phyloP scores from a whole-genome alignment of 2,329 filamentous ascomycete species.

The Cordyceps fumosorosea region DNA sequence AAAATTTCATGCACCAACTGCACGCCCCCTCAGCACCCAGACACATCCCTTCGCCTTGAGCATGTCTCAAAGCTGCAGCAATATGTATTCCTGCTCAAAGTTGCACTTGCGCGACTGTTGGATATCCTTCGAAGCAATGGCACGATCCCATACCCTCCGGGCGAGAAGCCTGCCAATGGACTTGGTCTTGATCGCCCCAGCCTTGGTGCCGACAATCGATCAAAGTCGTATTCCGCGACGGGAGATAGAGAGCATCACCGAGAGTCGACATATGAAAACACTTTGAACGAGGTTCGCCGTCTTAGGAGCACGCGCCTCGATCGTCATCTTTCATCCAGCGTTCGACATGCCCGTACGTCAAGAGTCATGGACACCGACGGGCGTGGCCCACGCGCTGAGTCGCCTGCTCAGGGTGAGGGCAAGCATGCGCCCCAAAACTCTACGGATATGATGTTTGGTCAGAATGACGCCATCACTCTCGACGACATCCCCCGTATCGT shows the following conservation, averaged over 20 bases:
- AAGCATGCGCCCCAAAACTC: slow-evolving; percentile 39
- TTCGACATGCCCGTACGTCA: slow-evolving; percentile 83
- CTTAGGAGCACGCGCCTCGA: slow-evolving; percentile 90
- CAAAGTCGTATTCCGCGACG: slow-evolving; percentile 64
- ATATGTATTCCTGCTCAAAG: slow-evolving; percentile 86
- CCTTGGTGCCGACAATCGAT: slow-evolving; percentile 60
- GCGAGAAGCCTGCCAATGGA: slow-evolving; percentile 53
- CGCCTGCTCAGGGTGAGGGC: slow-evolving; percentile 55
- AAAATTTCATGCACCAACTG: slow-evolving; percentile 68
- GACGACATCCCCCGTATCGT: slow-evolving; percentile 97
- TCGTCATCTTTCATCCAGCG: slow-evolving; percentile 87
- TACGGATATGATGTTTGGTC: slow-evolving; percentile 78
- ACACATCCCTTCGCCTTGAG: slow-evolving; percentile 51
- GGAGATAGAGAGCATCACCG: slow-evolving; percentile 49
- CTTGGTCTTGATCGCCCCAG: slow-evolving; percentile 36
- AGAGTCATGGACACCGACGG: slow-evolving; percentile 69
- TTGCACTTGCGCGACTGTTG: slow-evolving; percentile 82
- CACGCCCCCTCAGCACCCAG: slow-evolving; percentile 45
- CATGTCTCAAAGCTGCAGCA: slow-evolving; percentile 82
- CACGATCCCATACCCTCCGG: slow-evolving; percentile 67
- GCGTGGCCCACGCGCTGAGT: slow-evolving; percentile 65
- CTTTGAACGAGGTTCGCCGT: slow-evolving; percentile 88
- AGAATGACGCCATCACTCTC: slow-evolving; percentile 84
- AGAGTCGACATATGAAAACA: slow-evolving; percentile 84
- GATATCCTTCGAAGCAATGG: slow-evolving; percentile 81